phyloP scores from a whole-genome alignment of 768 basidiomycete species.

The Mycena belliarum region DNA sequence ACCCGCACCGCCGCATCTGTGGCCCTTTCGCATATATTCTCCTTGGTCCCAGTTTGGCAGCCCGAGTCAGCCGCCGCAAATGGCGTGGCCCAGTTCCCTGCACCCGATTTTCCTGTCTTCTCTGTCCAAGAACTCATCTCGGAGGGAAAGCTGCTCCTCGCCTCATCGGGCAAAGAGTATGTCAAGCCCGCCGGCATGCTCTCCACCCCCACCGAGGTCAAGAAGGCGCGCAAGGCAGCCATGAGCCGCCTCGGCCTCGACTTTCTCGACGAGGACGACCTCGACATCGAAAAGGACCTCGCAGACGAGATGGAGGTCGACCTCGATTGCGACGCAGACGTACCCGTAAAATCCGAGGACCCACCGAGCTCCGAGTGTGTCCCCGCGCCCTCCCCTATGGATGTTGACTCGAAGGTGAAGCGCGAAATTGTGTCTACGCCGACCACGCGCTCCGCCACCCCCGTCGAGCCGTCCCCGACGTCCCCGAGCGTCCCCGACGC shows the following conservation, averaged over 20 bases:
- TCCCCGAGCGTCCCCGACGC: slow-evolving; percentile 46
- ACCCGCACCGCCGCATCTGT: slow-evolving; percentile 88
- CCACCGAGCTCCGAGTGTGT: slow-evolving; percentile 13
- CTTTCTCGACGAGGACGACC: slow-evolving; percentile 75
- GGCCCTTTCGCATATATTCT: slow-evolving; percentile 86
- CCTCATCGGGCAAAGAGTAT: slow-evolving; percentile 94
- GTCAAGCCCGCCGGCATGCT: slow-evolving; percentile 70
- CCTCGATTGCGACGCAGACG: slow-evolving; percentile 70
- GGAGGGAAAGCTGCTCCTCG: slow-evolving; percentile 78
- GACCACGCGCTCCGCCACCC: slow-evolving; percentile 46
- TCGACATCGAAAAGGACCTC: slow-evolving; percentile 82
- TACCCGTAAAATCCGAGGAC: slow-evolving; percentile 40
- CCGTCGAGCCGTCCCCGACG: slow-evolving; percentile 54
- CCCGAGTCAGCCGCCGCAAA: slow-evolving; percentile 35
- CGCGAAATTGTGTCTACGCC: slow-evolving; percentile 41
- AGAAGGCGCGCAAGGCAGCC: slow-evolving; percentile 84
- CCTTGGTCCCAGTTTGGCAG: slow-evolving; percentile 79
- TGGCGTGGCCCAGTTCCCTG: slow-evolving; percentile 31
- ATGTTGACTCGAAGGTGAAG: slow-evolving; percentile 39
- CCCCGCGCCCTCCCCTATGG: slow-evolving; percentile 41
- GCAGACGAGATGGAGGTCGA: slow-evolving; percentile 86
- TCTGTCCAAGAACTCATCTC: slow-evolving; percentile 75
- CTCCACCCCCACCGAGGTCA: slow-evolving; percentile 76
- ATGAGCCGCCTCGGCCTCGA: slow-evolving; percentile 87
- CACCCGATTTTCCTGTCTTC: slow-evolving; percentile 71